Evolutionary conservation across 2,329 filamentous ascomycete species (phyloP).

Genomic region (Aspergillus pseudonomiae): DNA sequence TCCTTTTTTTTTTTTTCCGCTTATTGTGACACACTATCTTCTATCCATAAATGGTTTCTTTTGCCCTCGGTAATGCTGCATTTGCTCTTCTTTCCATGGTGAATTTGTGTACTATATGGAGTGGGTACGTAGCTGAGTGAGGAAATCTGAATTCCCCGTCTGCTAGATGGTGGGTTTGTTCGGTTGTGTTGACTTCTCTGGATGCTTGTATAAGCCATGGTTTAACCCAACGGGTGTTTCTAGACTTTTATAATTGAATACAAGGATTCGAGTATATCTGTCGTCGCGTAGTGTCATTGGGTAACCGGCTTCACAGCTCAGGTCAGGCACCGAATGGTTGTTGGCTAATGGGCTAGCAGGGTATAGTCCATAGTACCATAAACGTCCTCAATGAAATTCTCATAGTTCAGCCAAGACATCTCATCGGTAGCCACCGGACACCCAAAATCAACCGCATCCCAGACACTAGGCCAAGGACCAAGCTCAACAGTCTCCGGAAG

Average conservation of each 20-base stretch:
- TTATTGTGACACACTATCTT: constrained; percentile 7
- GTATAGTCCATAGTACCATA: constrained; percentile 29
- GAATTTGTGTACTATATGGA: constrained; percentile 14
- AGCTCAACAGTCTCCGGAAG: constrained; percentile 10
- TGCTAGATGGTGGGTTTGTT: not conserved
- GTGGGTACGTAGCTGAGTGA: not conserved
- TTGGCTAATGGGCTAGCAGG: constrained; percentile 12
- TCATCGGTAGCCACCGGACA: constrained; percentile 15
- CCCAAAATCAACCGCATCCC: constrained; percentile 29
- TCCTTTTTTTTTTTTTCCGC: not conserved
- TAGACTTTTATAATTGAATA: not conserved
- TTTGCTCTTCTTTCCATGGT: not conserved
- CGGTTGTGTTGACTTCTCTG: not conserved
- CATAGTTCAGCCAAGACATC: constrained; percentile 32
- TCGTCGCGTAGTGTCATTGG: not conserved
- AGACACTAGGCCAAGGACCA: constrained; percentile 25
- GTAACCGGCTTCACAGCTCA: not conserved
- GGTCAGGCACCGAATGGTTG: not conserved
- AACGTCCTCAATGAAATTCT: constrained; percentile 31
- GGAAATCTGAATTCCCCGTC: not conserved
- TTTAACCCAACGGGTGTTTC: not conserved
- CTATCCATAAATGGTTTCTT: constrained; percentile 11
- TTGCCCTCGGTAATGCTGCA: not conserved
- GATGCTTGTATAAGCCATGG: not conserved
- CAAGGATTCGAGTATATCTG: not conserved